Conservation (phyloP, 129 eudicot species). For the Logfia minima region DNA sequence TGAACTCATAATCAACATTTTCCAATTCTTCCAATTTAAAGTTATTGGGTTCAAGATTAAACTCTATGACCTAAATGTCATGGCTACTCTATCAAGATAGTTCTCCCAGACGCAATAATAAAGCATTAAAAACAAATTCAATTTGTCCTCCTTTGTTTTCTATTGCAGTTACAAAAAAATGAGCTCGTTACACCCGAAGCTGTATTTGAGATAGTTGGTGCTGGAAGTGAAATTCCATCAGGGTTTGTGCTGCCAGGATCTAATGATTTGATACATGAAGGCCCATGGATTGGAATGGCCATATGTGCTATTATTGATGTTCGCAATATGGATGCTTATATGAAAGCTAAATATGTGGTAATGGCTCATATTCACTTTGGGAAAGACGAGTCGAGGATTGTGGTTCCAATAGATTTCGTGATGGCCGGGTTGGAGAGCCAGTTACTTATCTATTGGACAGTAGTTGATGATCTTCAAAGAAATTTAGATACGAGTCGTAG, state of each 20-base stretch:
- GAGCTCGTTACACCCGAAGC: constrained; percentile 11
- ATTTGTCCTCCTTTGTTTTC: not conserved
- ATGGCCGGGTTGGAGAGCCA: constrained; percentile 8
- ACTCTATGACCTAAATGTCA: no score
- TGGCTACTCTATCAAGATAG: no score
- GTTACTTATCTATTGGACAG: constrained; percentile 22
- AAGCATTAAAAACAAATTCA: no score
- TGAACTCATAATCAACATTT: no score
- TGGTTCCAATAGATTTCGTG: no score
- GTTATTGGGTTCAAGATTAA: no score
- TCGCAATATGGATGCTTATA: not conserved
- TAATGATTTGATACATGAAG: not conserved
- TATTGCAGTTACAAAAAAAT: constrained; percentile 18
- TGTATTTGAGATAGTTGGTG: constrained; percentile 28
- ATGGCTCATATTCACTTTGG: constrained; percentile 8
- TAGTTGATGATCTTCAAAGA: not conserved
- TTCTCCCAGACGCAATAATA: no score
- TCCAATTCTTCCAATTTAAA: no score
- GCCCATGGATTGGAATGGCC: constrained; percentile 25
- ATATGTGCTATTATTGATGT: not conserved
- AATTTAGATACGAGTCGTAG: not conserved
- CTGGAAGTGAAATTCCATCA: constrained; percentile 26
- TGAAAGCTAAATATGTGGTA: constrained; percentile 11
- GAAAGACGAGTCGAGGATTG: not conserved
- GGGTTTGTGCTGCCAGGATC: not conserved